Evolutionary conservation across 768 basidiomycete species (phyloP).

Genomic region (Amyloporia xantha): DNA sequence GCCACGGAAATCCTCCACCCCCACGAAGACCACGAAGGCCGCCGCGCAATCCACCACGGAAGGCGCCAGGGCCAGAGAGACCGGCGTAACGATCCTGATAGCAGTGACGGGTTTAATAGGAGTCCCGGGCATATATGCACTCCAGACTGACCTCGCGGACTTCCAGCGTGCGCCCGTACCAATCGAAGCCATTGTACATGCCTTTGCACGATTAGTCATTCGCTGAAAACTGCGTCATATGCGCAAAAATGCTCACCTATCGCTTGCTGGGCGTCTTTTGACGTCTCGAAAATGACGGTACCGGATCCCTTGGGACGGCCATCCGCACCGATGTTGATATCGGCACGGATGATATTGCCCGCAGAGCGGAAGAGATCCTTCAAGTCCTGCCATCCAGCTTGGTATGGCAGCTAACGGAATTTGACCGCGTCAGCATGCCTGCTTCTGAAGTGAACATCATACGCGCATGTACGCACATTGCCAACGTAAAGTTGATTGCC

Average conservation of each 20-base stretch:
- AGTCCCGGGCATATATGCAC: background rate
- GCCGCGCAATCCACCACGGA: constrained; percentile 49
- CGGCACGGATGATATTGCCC: constrained; percentile 91
- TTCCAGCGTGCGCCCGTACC: constrained; percentile 93
- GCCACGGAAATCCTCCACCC: constrained; percentile 49
- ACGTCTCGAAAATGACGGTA: constrained; percentile 91
- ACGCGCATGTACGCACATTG: constrained; percentile 61
- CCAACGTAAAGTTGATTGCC: constrained; percentile 92
- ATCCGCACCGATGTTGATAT: constrained; percentile 90
- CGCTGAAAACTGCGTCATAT: background rate
- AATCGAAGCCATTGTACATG: constrained; percentile 97
- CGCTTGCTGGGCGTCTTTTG: constrained; percentile 86
- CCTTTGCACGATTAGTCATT: constrained; percentile 35
- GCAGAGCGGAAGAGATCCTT: constrained; percentile 96
- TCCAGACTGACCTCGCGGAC: constrained; percentile 73
- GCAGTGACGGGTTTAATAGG: background rate
- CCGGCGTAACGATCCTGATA: constrained; percentile 82
- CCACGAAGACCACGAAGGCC: constrained; percentile 40
- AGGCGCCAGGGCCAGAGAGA: constrained; percentile 57
- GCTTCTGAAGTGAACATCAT: background rate
- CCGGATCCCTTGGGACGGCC: constrained; percentile 94
- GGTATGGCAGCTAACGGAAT: constrained; percentile 85
- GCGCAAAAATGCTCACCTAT: constrained; percentile 55
- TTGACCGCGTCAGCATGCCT: constrained; percentile 3
- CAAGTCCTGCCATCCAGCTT: constrained; percentile 98